phyloP scores from a whole-genome alignment of 2,329 filamentous ascomycete species.

The Fusarium miscanthi region DNA sequence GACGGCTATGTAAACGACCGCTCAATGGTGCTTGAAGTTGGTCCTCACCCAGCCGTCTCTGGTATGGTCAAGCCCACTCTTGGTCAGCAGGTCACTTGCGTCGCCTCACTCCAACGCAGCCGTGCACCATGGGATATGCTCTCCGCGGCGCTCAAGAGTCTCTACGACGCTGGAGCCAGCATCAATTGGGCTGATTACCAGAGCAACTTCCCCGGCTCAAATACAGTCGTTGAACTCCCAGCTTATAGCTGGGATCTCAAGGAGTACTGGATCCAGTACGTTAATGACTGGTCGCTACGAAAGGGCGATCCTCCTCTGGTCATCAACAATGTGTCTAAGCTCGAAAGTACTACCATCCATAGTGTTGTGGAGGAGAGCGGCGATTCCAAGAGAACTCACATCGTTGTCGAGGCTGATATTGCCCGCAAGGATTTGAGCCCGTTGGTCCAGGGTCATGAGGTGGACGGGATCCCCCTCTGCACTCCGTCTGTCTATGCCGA shows the following conservation, averaged over 20 bases:
- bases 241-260: conserved; percentile 79
- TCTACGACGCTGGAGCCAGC: conserved; percentile 25
- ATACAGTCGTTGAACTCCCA: conserved; percentile 68
- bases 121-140: conserved; percentile 27
- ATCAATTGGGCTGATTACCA: conserved; percentile 48
- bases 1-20: conserved; percentile 5
- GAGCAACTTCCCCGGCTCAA: conserved; percentile 20
- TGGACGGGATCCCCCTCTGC: conserved; percentile 36
- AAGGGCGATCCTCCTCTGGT: conserved; percentile 60
- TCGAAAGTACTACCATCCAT: conserved; percentile 38
- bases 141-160: background rate
- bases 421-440: conserved; percentile 34
- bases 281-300: conserved; percentile 76
- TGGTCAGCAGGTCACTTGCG: conserved; percentile 18
- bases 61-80: conserved; percentile 36
- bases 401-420: conserved; percentile 36
- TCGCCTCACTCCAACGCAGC: conserved; percentile 28
- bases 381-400: conserved; percentile 21
- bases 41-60: conserved; percentile 33
- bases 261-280: conserved; percentile 73
- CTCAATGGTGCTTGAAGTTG: conserved; percentile 32
- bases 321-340: conserved; percentile 6
- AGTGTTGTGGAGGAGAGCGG: conserved; percentile 29
- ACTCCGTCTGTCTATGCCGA: conserved; percentile 37
- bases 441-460: conserved; percentile 31